These are phyloP conservation scores for Rhodotorula paludigena DNA, from an alignment of 768 basidiomycete species.

Conservation along the genomic window DNA sequence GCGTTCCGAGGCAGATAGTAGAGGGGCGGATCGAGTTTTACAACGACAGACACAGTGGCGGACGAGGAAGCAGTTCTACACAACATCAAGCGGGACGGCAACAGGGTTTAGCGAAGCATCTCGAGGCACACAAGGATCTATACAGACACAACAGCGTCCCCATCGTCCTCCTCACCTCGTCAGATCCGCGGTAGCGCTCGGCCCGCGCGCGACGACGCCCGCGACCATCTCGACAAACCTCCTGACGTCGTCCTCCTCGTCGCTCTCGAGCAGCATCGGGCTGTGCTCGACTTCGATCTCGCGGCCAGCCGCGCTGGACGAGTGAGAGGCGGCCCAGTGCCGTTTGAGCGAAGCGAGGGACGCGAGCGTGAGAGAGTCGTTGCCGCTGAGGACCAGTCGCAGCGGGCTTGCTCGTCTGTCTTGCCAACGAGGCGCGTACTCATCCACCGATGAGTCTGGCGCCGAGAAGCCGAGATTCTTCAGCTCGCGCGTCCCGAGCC, in stretches of 20 bases:
- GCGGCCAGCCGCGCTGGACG: neutral
- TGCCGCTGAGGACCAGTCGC: neutral
- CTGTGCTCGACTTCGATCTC: neutral
- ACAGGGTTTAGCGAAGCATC: too few species aligned
- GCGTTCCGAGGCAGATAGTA: too few species aligned
- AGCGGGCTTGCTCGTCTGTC: neutral
- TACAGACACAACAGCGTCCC: too few species aligned
- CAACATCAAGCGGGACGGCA: too few species aligned
- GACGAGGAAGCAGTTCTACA: too few species aligned
- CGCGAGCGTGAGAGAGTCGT: neutral
- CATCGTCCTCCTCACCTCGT: too few species aligned
- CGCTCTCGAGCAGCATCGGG: constrained; percentile 10
- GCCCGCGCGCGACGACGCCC: neutral
- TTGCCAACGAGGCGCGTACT: too few species aligned
- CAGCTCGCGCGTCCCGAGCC: neutral
- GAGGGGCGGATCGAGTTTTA: too few species aligned
- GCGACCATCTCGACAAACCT: constrained; percentile 16
- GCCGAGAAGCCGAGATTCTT: neutral
- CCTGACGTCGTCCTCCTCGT: constrained; percentile 17
- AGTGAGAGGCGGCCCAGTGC: neutral
- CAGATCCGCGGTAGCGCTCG: too few species aligned
- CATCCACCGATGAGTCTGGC: too few species aligned
- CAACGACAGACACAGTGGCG: too few species aligned
- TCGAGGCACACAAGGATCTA: too few species aligned
- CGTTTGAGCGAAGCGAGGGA: neutral